A percentile compares a stretch with the other conserved stretches of the same genome.
Conservation (phyloP, 805 yeast species). For the Limtongozyma cylindracea region DNA sequence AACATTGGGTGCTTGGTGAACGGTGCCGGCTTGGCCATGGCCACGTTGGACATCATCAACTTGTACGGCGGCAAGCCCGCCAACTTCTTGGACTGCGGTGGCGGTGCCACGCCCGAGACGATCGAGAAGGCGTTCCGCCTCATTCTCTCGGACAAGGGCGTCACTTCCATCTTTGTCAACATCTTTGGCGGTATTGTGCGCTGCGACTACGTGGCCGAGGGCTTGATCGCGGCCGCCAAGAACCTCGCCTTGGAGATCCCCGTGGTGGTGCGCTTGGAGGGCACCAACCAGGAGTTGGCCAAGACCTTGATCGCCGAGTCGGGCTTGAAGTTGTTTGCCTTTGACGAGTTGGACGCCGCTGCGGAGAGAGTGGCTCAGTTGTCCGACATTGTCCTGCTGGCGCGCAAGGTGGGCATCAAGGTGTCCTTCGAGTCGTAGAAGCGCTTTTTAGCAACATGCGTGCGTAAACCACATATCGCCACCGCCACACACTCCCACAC, state of each 20-base stretch:
- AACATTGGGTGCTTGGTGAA: slow-evolving; percentile 96
- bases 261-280: slow-evolving; percentile 95
- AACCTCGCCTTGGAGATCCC: slow-evolving; percentile 80
- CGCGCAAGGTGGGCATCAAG: too few relatives aligned
- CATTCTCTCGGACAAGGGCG: slow-evolving; percentile 71
- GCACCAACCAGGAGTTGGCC: slow-evolving; percentile 85
- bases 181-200: slow-evolving; percentile 99
- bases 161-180: slow-evolving; percentile 90
- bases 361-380: slow-evolving; percentile 66
- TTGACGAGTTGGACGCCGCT: slow-evolving; percentile 87
- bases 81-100: slow-evolving; percentile 98
- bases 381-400: neutral
- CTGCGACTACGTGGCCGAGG: slow-evolving; percentile 97
- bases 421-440: too few relatives aligned
- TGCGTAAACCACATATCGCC: too few relatives aligned
- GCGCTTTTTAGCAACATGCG: too few relatives aligned
- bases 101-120: slow-evolving; percentile 98
- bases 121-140: slow-evolving; percentile 91
- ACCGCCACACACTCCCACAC: too few relatives aligned
- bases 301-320: slow-evolving; percentile 65
- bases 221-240: slow-evolving; percentile 86
- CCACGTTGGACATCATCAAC: slow-evolving; percentile 98
- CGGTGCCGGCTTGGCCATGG: slow-evolving; percentile 99
- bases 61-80: slow-evolving; percentile 98
- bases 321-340: slow-evolving; percentile 80